phyloP scores from a whole-genome alignment of 192 early-diverging fungal species.

The Thoreauomyces humboldtii region DNA sequence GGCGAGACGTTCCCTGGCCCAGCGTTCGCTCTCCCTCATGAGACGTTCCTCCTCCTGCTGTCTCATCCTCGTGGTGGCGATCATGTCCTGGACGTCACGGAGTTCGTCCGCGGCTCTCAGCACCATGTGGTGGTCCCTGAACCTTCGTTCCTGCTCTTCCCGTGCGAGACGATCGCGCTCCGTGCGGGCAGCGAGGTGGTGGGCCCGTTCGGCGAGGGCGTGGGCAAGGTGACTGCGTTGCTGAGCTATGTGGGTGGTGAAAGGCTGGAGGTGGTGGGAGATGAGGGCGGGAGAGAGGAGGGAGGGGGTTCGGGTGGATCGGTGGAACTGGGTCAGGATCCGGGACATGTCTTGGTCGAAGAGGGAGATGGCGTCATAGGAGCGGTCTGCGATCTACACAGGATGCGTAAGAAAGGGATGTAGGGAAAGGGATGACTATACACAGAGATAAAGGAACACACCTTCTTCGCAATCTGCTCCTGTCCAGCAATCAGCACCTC shows the following conservation, averaged over 20 bases:
- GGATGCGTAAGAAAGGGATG: not conserved
- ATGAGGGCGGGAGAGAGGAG: not conserved
- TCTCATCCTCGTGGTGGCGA: not conserved
- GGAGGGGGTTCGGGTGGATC: not conserved
- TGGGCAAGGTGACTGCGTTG: slow-evolving; percentile 4
- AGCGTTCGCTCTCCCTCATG: slow-evolving; percentile 5
- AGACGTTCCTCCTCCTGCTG: slow-evolving; percentile 1
- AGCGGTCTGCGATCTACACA: slow-evolving; percentile 11
- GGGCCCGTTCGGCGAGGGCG: slow-evolving; percentile 1
- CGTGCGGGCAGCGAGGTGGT: not conserved
- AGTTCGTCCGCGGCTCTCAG: slow-evolving; percentile 8
- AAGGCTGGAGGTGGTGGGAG: not conserved
- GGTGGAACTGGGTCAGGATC: slow-evolving; percentile 3
- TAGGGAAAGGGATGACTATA: not conserved
- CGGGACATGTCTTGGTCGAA: slow-evolving; percentile 11
- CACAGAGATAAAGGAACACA: no score
- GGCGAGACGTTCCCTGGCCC: slow-evolving; percentile 1
- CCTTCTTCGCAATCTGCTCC: slow-evolving; percentile 8
- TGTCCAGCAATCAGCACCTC: not conserved
- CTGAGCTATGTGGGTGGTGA: not conserved
- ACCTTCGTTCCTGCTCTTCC: slow-evolving; percentile 1
- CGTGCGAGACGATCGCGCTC: not conserved
- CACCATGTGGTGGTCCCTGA: not conserved
- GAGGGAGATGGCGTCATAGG: not conserved
- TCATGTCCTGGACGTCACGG: slow-evolving; percentile 7